Percentiles rank a stretch among this genome's conserved stretches.
phyloP scores from a whole-genome alignment of 2,329 filamentous ascomycete genomes.

The Alternaria rosae region DNA sequence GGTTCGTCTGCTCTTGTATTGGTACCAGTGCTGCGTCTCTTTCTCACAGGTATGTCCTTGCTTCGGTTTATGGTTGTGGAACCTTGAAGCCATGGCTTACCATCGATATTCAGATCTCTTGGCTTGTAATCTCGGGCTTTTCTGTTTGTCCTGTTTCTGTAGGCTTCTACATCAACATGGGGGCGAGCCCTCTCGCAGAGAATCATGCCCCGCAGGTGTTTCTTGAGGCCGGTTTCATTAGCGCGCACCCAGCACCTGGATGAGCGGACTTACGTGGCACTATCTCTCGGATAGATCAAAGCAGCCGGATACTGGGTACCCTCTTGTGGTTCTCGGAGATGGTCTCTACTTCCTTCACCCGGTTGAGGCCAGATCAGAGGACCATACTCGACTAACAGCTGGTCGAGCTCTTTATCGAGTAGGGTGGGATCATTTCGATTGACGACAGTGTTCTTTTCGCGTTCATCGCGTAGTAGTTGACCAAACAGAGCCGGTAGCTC shows the following conservation, averaged over 20 bases:
- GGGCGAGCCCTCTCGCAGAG: not conserved
- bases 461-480: constrained; percentile 12
- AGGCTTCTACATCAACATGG: not conserved
- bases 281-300: constrained; percentile 23
- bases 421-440: constrained; percentile 13
- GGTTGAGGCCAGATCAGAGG: constrained; percentile 22
- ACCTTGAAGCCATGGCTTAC: not conserved
- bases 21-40: not conserved
- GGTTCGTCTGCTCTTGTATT: not conserved
- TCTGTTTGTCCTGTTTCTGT: not conserved
- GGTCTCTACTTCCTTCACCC: constrained; percentile 8
- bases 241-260: not conserved
- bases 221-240: constrained; percentile 9
- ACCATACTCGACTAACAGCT: constrained; percentile 14
- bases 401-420: constrained; percentile 21
- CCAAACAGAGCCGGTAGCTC: constrained; percentile 18
- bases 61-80: not conserved
- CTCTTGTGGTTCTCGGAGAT: constrained; percentile 15
- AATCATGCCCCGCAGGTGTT: constrained; percentile 6
- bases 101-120: not conserved
- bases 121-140: not conserved
- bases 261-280: constrained; percentile 3
- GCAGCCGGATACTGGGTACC: constrained; percentile 12
- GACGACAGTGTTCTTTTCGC: constrained; percentile 10
- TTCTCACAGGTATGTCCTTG: not conserved